Conservation (phyloP, 257 asterid genomes). For the Orobanche coerulescens region DNA sequence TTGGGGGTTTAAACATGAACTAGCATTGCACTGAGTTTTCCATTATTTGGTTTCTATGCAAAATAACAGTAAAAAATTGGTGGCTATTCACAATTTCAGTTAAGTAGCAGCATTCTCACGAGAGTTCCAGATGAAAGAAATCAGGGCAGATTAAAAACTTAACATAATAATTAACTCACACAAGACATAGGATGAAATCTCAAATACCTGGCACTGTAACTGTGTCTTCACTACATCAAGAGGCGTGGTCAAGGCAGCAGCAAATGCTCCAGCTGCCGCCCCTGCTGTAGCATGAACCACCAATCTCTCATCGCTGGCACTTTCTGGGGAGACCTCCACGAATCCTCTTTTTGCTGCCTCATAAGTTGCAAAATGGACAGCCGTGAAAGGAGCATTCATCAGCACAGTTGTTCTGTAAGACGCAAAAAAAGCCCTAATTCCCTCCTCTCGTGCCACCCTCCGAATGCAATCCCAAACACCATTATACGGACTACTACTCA, state of each 20-base stretch:
- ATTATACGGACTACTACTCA: conserved; percentile 65
- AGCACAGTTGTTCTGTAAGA: conserved; percentile 78
- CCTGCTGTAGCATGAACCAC: conserved; percentile 93
- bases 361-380: conserved; percentile 81
- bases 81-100: too few species aligned
- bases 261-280: conserved; percentile 89
- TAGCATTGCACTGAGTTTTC: too few species aligned
- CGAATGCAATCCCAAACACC: conserved; percentile 79
- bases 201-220: conserved; percentile 86
- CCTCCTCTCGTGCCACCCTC: conserved; percentile 78
- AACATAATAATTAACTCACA: background rate
- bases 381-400: conserved; percentile 97
- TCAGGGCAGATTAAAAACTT: background rate
- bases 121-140: background rate
- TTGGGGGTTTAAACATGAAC: too few species aligned
- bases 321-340: conserved; percentile 58
- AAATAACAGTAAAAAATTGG: too few species aligned
- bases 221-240: conserved; percentile 96
- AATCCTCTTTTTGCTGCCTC: conserved; percentile 82
- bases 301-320: conserved; percentile 55
- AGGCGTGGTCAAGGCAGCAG: conserved; percentile 80
- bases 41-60: too few species aligned
- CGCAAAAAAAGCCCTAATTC: conserved; percentile 67
- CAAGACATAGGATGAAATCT: background rate
- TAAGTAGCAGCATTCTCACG: background rate